phyloP scores from a whole-genome alignment of 139 green algal genomes.

The Choricystis sp. region DNA sequence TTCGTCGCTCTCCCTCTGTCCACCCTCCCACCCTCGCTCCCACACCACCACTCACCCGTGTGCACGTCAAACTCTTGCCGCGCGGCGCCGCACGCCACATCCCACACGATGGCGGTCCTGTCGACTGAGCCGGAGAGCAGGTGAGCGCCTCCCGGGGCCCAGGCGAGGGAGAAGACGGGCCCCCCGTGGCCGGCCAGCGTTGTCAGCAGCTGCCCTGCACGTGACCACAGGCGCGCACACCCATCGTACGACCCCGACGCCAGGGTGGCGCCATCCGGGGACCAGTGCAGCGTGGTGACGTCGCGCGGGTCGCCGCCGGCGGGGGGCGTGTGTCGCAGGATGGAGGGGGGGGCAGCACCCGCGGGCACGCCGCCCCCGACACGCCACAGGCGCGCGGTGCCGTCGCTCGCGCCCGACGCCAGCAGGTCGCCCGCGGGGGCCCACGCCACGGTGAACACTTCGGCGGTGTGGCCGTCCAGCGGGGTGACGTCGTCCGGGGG shows the following conservation, averaged over 20 bases:
- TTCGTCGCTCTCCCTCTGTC: no score
- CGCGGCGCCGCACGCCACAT: slow-evolving; percentile 41
- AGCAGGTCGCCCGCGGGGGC: slow-evolving; percentile 51
- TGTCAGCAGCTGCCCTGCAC: slow-evolving; percentile 47
- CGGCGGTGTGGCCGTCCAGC: slow-evolving; percentile 54
- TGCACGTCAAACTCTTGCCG: slow-evolving; percentile 68
- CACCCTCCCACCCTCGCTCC: no score
- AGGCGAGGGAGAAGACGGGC: slow-evolving; percentile 84
- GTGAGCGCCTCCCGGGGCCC: slow-evolving; percentile 71
- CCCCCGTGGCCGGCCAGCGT: slow-evolving; percentile 62
- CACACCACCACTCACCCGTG: slow-evolving; percentile 26
- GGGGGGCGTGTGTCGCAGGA: background rate
- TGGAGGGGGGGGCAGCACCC: background rate
- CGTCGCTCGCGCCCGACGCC: slow-evolving; percentile 64
- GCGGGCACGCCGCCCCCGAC: slow-evolving; percentile 11
- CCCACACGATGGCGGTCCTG: slow-evolving; percentile 68
- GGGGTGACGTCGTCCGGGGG: slow-evolving; percentile 19
- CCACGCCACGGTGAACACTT: slow-evolving; percentile 84
- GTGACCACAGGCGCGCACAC: slow-evolving; percentile 55
- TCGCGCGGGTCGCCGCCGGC: slow-evolving; percentile 29
- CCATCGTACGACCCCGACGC: slow-evolving; percentile 81
- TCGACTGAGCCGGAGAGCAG: slow-evolving; percentile 78
- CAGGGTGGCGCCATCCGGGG: slow-evolving; percentile 57
- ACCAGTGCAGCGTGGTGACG: slow-evolving; percentile 88
- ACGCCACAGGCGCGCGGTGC: slow-evolving; percentile 70